A percentile compares a stretch with the other conserved stretches of the same genome.
phyloP scores from a whole-genome alignment of 331 rosid genomes.

The Acacia concinna region DNA sequence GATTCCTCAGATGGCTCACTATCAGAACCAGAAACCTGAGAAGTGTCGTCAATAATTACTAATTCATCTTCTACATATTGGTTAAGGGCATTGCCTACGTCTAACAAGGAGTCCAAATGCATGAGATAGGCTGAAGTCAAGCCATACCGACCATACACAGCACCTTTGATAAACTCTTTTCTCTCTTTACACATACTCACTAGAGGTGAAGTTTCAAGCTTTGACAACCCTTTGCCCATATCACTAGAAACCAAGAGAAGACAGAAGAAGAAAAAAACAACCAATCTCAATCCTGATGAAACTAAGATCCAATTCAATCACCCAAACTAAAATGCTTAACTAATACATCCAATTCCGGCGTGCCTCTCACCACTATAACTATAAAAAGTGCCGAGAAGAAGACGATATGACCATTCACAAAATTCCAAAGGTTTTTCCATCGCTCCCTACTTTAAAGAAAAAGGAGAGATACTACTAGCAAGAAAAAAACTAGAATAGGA shows the following conservation, averaged over 20 bases:
- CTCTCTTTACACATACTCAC: constrained; percentile 40
- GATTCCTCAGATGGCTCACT: constrained; percentile 18
- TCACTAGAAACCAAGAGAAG: not conserved
- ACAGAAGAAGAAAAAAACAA: not conserved
- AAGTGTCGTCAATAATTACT: constrained; percentile 10
- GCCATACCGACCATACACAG: constrained; percentile 28
- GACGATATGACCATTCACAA: not conserved
- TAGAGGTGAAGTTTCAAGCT: constrained; percentile 19
- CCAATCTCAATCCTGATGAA: not conserved
- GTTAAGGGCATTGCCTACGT: constrained; percentile 35
- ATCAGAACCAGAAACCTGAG: constrained; percentile 12
- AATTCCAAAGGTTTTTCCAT: not conserved
- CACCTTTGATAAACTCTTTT: constrained; percentile 24
- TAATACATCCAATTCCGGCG: not conserved
- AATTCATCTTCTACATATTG: constrained; percentile 36
- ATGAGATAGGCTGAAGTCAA: constrained; percentile 24
- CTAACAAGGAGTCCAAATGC: constrained; percentile 32
- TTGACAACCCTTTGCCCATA: constrained; percentile 26
- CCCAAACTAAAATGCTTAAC: not conserved
- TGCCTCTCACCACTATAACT: not conserved
- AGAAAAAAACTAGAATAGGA: not conserved
- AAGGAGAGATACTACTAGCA: not conserved
- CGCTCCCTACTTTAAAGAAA: not conserved
- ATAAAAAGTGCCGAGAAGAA: not conserved
- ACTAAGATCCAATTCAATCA: not conserved